These are phyloP conservation scores for Alternaria arborescens DNA, from an alignment of 2,329 filamentous ascomycete species.

Conservation along the genomic window DNA sequence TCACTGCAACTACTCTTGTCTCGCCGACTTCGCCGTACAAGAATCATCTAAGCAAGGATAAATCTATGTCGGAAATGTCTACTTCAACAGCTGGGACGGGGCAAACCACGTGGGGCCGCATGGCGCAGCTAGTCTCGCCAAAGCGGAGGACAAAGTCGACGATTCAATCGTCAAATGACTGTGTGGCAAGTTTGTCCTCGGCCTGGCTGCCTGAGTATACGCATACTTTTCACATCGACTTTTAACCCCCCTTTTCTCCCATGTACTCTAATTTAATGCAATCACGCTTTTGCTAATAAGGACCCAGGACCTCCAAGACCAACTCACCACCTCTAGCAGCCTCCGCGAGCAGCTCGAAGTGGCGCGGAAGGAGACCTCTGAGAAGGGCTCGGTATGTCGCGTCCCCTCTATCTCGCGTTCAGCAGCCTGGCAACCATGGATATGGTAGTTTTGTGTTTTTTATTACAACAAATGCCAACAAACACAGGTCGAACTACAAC, in stretches of 20 bases:
- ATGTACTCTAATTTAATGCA: slow-evolving; percentile 6
- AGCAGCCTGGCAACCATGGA: slow-evolving; percentile 4
- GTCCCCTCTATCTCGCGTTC: background rate
- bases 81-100: slow-evolving; percentile 33
- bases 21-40: slow-evolving; percentile 23
- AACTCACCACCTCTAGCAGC: slow-evolving; percentile 30
- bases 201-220: slow-evolving; percentile 40
- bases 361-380: slow-evolving; percentile 44
- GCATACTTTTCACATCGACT: slow-evolving; percentile 33
- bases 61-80: slow-evolving; percentile 32
- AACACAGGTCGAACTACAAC: slow-evolving; percentile 42
- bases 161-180: slow-evolving; percentile 20
- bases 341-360: slow-evolving; percentile 45
- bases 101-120: slow-evolving; percentile 36
- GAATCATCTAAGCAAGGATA: slow-evolving; percentile 20
- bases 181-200: slow-evolving; percentile 46
- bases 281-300: slow-evolving; percentile 19
- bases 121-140: slow-evolving; percentile 34
- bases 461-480: background rate
- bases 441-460: background rate
- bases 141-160: slow-evolving; percentile 28
- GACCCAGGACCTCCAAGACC: slow-evolving; percentile 45
- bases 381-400: slow-evolving; percentile 49
- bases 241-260: background rate
- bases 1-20: slow-evolving; percentile 35